phyloP scores from a whole-genome alignment of 352 stramenopile species.

The Phytophthora palmivora region DNA sequence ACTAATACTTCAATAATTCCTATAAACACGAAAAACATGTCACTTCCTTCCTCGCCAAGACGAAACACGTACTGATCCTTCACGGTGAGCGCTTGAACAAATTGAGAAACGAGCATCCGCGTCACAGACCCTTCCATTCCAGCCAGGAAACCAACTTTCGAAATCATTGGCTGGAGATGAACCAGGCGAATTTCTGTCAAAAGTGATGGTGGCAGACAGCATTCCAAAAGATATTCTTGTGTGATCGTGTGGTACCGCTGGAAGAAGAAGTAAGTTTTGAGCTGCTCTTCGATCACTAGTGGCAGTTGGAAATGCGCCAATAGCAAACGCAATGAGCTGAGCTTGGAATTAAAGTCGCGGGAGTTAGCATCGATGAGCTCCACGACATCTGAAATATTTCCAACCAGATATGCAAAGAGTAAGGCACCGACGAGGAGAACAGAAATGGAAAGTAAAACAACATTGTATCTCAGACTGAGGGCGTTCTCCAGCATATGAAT shows the following conservation, averaged over 20 bases:
- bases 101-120: conserved; percentile 61
- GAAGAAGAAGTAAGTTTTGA: conserved; percentile 81
- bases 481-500: conserved; percentile 47
- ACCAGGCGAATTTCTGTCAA: conserved; percentile 65
- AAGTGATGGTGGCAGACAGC: conserved; percentile 57
- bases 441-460: conserved; percentile 54
- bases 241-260: conserved; percentile 67
- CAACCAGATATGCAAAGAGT: conserved; percentile 64
- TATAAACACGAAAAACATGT: conserved; percentile 74
- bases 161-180: conserved; percentile 64
- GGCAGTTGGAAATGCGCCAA: conserved; percentile 61
- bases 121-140: conserved; percentile 60
- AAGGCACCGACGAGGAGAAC: conserved; percentile 52
- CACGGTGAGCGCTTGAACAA: conserved; percentile 54
- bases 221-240: conserved; percentile 57
- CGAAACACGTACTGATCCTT: conserved; percentile 57
- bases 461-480: conserved; percentile 51
- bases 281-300: conserved; percentile 47
- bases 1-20: conserved; percentile 61
- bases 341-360: conserved; percentile 60
- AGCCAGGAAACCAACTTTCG: conserved; percentile 60
- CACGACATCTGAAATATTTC: conserved; percentile 66
- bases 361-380: conserved; percentile 60
- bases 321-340: conserved; percentile 65
- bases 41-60: conserved; percentile 52